Conservation (phyloP, 164 flowering plant species). For the Liriodendron chinense region DNA sequence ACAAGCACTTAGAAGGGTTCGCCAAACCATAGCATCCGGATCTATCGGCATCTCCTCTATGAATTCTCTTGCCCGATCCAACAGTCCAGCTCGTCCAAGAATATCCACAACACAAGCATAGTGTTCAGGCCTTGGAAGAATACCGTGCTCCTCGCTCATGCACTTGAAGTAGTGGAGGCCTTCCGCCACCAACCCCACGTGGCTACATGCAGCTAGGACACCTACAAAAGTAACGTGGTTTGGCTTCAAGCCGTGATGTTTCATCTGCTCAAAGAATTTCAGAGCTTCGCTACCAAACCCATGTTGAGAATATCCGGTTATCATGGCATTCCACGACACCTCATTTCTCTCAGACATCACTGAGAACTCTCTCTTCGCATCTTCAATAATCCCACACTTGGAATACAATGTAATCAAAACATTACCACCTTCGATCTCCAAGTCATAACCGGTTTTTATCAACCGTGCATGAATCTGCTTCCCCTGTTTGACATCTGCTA, state of each 20-base stretch:
- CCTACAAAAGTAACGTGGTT: constrained; percentile 33
- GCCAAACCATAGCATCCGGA: constrained; percentile 39
- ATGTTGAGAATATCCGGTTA: constrained; percentile 35
- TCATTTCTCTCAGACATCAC: constrained; percentile 27
- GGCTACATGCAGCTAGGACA: constrained; percentile 36
- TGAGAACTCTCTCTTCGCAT: constrained; percentile 19
- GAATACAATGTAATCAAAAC: constrained; percentile 28
- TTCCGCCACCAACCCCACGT: constrained; percentile 31
- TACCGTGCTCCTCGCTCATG: constrained; percentile 24
- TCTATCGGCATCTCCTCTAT: constrained; percentile 29
- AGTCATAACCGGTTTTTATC: constrained; percentile 27
- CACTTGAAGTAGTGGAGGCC: constrained; percentile 32
- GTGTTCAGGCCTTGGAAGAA: constrained; percentile 28
- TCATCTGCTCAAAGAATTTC: constrained; percentile 30
- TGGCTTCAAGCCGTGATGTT: constrained; percentile 20
- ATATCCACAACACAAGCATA: constrained; percentile 32
- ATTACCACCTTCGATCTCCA: constrained; percentile 26
- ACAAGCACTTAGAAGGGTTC: constrained; percentile 34
- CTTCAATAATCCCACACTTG: constrained; percentile 29
- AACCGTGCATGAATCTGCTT: constrained; percentile 25
- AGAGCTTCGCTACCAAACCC: constrained; percentile 29
- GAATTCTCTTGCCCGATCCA: constrained; percentile 25
- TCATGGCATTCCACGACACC: constrained; percentile 37
- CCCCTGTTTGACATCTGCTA: constrained; percentile 30
- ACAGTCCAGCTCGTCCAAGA: constrained; percentile 33